These are phyloP conservation scores for Chrysosporium queenslandicum DNA, from an alignment of 2,329 filamentous ascomycete genomes.

Conservation along the genomic window DNA sequence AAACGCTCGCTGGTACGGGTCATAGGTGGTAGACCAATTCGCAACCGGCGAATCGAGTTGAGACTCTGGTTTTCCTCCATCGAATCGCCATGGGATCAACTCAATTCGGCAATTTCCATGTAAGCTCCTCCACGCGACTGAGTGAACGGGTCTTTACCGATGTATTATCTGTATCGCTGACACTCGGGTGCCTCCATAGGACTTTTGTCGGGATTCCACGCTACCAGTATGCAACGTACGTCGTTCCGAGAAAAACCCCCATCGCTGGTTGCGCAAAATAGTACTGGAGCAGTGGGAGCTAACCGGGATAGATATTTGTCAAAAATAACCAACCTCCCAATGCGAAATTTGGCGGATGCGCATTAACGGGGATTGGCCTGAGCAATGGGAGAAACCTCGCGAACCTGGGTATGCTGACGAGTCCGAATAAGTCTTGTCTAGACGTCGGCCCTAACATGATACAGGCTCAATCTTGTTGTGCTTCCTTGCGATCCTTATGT, in stretches of 20 bases:
- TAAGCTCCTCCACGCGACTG: constrained; percentile 28
- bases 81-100: constrained; percentile 40
- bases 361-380: constrained; percentile 64
- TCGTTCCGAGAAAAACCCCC: constrained; percentile 20
- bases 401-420: constrained; percentile 60
- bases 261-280: neutral
- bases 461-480: constrained; percentile 78
- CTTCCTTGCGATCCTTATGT: constrained; percentile 61
- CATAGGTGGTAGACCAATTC: constrained; percentile 6
- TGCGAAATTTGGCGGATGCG: constrained; percentile 57
- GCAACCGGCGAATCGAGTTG: constrained; percentile 10
- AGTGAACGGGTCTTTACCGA: neutral
- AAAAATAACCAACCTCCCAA: constrained; percentile 49
- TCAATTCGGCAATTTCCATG: constrained; percentile 51
- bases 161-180: constrained; percentile 2
- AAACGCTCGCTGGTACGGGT: neutral
- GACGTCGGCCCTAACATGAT: neutral
- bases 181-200: constrained; percentile 38
- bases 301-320: constrained; percentile 52
- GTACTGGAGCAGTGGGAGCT: constrained; percentile 10
- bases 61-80: neutral
- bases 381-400: constrained; percentile 57
- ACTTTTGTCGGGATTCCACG: constrained; percentile 76
- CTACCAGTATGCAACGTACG: constrained; percentile 76
- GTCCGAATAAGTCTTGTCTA: constrained; percentile 1